phyloP scores from a whole-genome alignment of 108 stramenopile species.

The Aureococcus anophagefferens region DNA sequence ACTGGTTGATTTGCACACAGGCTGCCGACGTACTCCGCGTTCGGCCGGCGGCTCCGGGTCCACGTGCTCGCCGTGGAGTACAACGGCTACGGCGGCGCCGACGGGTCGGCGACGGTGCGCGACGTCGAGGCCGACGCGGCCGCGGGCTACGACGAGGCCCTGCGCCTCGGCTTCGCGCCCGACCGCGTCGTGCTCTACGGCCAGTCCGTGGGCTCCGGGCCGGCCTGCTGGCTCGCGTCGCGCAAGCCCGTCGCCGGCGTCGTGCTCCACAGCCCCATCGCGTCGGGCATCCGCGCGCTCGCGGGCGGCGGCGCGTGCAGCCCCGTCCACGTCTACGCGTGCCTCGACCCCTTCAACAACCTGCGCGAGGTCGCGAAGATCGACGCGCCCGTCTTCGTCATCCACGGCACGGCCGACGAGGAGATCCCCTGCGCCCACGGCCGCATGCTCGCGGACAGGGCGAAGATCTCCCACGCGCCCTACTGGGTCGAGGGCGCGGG shows the following conservation, averaged over 20 bases:
- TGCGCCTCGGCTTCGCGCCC: background rate
- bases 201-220: background rate
- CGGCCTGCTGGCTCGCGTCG: background rate
- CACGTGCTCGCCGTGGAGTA: background rate
- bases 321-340: background rate
- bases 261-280: background rate
- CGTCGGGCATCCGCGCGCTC: background rate
- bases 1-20: too few species aligned
- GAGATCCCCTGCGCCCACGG: background rate
- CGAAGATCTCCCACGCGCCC: background rate
- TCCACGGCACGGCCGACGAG: background rate
- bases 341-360: constrained; percentile 1
- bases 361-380: background rate
- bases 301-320: background rate
- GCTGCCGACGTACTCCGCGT: background rate
- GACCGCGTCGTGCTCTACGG: background rate
- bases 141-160: background rate
- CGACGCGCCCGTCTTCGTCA: background rate
- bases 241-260: background rate
- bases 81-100: background rate
- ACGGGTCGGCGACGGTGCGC: background rate
- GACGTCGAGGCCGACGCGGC: background rate
- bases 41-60: background rate
- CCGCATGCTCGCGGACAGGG: background rate
- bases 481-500: background rate